Conservation (phyloP, 1,284 basidiomycete genomes). For the Naganishia sp. region DNA sequence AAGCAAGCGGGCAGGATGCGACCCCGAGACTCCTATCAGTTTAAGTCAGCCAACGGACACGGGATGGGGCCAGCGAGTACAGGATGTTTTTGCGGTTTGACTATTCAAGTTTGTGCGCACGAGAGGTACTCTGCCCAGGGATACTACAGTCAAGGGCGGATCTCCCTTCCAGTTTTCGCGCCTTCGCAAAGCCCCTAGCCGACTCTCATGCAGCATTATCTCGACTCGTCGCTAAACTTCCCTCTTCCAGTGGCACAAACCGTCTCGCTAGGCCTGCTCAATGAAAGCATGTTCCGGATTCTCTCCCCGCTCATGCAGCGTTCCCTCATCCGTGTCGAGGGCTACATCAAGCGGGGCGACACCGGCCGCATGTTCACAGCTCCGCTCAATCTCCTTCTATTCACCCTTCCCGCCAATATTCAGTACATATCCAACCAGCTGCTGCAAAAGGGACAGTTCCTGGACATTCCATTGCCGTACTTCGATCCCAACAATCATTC, state of each 20-base stretch:
- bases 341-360: conserved; percentile 55
- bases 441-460: conserved; percentile 65
- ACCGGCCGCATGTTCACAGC: conserved; percentile 43
- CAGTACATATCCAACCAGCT: conserved; percentile 75
- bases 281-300: conserved; percentile 73
- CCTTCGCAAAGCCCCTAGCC: no score
- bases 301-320: conserved; percentile 78
- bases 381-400: conserved; percentile 80
- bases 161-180: no score
- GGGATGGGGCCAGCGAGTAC: no score
- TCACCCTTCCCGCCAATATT: conserved; percentile 89
- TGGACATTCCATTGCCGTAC: conserved; percentile 71
- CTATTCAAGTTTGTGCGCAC: no score
- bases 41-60: no score
- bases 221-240: conserved; percentile 5
- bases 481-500: conserved; percentile 63
- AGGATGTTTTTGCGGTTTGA: no score
- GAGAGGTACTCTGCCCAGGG: no score
- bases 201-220: not conserved
- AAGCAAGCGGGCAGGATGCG: no score
- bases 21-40: no score
- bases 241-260: conserved; percentile 33
- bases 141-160: no score
- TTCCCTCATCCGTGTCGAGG: conserved; percentile 80
- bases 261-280: conserved; percentile 79